A percentile compares a stretch with the other conserved stretches of the same genome.
These are phyloP conservation scores for Tricholoma sp. DNA, from an alignment of 768 basidiomycete species.

Conservation along the genomic window DNA sequence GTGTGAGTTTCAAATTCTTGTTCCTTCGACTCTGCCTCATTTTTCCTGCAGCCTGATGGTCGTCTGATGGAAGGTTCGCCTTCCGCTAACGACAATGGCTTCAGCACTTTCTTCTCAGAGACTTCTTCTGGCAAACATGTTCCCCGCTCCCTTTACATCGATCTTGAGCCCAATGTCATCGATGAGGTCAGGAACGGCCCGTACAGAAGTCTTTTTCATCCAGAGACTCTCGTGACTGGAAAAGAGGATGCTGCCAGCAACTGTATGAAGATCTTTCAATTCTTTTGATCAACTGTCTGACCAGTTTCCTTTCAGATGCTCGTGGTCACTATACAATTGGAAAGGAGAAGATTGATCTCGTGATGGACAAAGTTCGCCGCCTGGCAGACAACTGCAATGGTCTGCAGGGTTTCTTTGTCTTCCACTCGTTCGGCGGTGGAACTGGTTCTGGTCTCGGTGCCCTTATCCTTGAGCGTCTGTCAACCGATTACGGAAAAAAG, in stretches of 20 bases:
- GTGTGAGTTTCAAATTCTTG: constrained; percentile 47
- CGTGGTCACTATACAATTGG: constrained; percentile 98
- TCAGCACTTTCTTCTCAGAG: constrained; percentile 98
- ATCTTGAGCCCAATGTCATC: constrained; percentile 91
- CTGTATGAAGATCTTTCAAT: constrained; percentile 45
- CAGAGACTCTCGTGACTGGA: constrained; percentile 93
- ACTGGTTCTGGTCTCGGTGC: constrained; percentile 99
- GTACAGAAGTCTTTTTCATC: constrained; percentile 94
- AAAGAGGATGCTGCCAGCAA: constrained; percentile 99
- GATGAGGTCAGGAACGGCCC: constrained; percentile 92
- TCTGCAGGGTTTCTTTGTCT: constrained; percentile 98
- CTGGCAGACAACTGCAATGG: constrained; percentile 96
- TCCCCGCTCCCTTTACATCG: constrained; percentile 94
- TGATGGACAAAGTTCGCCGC: constrained; percentile 92
- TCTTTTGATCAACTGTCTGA: constrained; percentile 1
- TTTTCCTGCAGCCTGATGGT: constrained; percentile 73
- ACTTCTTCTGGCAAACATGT: constrained; percentile 92
- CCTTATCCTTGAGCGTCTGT: constrained; percentile 90
- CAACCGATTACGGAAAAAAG: constrained; percentile 98
- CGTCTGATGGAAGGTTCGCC: constrained; percentile 72
- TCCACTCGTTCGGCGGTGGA: constrained; percentile 99
- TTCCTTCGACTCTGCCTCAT: constrained; percentile 10
- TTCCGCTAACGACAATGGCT: constrained; percentile 73
- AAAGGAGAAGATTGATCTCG: constrained; percentile 94
- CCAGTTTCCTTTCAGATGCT: constrained; percentile 54